These are phyloP conservation scores for Telfairia occidentalis DNA, from an alignment of 331 rosid genomes.

Conservation along the genomic window DNA sequence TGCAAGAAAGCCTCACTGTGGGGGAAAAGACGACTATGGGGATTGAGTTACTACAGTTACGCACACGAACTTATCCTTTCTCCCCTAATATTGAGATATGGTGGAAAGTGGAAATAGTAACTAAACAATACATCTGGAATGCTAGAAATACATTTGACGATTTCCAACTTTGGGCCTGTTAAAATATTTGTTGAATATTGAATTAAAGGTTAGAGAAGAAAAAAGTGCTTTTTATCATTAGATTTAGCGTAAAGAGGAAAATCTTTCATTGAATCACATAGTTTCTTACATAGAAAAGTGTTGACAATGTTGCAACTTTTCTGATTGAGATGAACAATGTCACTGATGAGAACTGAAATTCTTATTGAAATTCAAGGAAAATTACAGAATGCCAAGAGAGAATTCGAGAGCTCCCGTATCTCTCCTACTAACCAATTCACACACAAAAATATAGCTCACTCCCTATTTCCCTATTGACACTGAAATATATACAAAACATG, in stretches of 20 bases:
- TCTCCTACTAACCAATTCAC: too few species aligned
- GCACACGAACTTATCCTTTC: neutral
- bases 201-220: neutral
- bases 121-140: neutral
- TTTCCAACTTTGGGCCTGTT: neutral
- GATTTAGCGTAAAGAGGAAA: neutral
- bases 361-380: too few species aligned
- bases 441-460: too few species aligned
- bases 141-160: neutral
- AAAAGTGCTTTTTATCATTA: neutral
- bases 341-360: too few species aligned
- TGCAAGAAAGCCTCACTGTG: neutral
- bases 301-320: neutral
- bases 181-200: neutral
- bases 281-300: neutral
- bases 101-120: neutral
- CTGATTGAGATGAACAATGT: neutral
- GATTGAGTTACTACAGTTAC: neutral
- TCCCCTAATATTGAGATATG: neutral
- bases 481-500: too few species aligned
- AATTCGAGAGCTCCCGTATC: too few species aligned
- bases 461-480: too few species aligned
- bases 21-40: neutral
- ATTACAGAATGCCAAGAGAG: too few species aligned
- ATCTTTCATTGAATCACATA: neutral